A percentile compares a stretch with the other conserved stretches of the same genome.
Conservation (phyloP, 2,329 filamentous ascomycete genomes). For the Grosmannia clavigera region DNA sequence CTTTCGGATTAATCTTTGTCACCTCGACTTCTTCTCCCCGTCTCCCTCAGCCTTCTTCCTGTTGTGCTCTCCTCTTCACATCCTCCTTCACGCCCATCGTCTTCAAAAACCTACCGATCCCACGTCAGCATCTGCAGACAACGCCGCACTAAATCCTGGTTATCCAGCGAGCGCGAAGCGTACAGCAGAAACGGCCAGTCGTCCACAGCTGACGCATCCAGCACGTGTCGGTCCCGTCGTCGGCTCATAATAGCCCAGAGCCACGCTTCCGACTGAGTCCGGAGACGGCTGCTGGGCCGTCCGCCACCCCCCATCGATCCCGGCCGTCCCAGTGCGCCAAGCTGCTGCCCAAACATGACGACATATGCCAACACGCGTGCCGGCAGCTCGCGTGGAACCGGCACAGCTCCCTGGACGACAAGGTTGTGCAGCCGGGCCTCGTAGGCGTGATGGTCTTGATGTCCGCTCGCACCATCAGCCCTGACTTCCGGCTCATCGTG, state of each 20-base stretch:
- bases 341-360: constrained; percentile 6
- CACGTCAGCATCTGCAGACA: not conserved
- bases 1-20: too few relatives aligned
- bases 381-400: constrained; percentile 5
- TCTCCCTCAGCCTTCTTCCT: not conserved
- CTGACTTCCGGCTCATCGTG: constrained; percentile 1
- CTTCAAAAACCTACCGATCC: not conserved
- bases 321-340: constrained; percentile 2
- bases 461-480: not conserved
- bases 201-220: not conserved
- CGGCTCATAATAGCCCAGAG: constrained; percentile 2
- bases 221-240: constrained; percentile 2
- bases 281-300: not conserved
- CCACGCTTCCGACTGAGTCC: constrained; percentile 2
- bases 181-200: constrained; percentile 10
- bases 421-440: not conserved
- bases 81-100: not conserved
- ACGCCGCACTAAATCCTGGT: constrained; percentile 1
- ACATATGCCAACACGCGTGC: constrained; percentile 8
- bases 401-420: not conserved
- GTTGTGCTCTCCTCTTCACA: not conserved
- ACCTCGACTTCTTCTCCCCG: not conserved
- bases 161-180: constrained; percentile 4
- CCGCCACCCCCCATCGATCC: not conserved
- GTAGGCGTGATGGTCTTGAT: not conserved